These are phyloP conservation scores for Sporothrix euskadiensis DNA, from an alignment of 2,329 filamentous ascomycete genomes.

Conservation along the genomic window DNA sequence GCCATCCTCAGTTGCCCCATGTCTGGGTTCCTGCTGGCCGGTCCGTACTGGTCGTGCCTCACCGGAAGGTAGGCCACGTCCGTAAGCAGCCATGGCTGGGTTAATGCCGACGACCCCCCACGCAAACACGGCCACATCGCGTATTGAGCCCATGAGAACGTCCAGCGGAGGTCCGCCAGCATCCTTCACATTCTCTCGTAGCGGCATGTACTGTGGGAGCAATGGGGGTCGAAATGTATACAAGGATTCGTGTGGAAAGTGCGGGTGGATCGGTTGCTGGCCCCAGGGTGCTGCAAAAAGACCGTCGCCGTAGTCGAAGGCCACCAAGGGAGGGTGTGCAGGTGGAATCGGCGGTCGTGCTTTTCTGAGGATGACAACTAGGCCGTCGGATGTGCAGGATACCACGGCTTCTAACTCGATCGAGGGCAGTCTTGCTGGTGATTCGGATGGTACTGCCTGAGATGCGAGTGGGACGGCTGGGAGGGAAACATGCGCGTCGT, in stretches of 20 bases:
- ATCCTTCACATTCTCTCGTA: slow-evolving; percentile 48
- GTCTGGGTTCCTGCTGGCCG: neutral
- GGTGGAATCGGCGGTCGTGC: slow-evolving; percentile 70
- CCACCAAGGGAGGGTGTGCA: slow-evolving; percentile 51
- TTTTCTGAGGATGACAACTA: slow-evolving; percentile 76
- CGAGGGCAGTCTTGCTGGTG: slow-evolving; percentile 41
- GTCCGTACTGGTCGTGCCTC: slow-evolving; percentile 58
- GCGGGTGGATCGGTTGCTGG: slow-evolving; percentile 60
- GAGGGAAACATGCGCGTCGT: neutral
- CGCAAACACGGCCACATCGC: slow-evolving; percentile 83
- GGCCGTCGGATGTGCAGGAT: slow-evolving; percentile 83
- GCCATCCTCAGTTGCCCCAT: neutral
- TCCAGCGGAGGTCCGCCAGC: slow-evolving; percentile 57
- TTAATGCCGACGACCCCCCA: slow-evolving; percentile 83
- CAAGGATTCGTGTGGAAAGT: slow-evolving; percentile 46
- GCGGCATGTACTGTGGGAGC: slow-evolving; percentile 48
- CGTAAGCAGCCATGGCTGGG: slow-evolving; percentile 66
- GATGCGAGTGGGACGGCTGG: neutral
- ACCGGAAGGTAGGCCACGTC: slow-evolving; percentile 61
- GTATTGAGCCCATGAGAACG: slow-evolving; percentile 75
- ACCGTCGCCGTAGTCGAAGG: slow-evolving; percentile 57
- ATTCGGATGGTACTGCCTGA: neutral
- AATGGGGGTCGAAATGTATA: slow-evolving; percentile 48
- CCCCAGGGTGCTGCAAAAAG: slow-evolving; percentile 82
- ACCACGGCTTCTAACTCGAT: slow-evolving; percentile 87